These are phyloP conservation scores for Boletus coccyginus DNA, from an alignment of 768 basidiomycete genomes.

Conservation along the genomic window DNA sequence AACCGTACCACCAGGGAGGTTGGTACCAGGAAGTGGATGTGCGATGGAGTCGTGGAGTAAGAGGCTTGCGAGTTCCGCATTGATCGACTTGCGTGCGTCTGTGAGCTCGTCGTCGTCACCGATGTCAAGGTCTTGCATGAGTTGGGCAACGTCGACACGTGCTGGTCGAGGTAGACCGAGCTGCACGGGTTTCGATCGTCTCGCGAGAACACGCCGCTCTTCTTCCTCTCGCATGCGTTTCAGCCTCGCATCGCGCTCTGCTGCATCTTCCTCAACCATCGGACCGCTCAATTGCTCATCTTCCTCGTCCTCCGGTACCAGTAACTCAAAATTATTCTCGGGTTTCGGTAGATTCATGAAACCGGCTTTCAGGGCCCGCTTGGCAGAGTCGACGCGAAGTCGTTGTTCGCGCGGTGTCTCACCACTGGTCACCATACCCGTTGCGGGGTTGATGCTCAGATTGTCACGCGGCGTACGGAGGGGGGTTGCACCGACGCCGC, in stretches of 20 bases:
- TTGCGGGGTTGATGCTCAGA: constrained; percentile 80
- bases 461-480: constrained; percentile 95
- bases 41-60: constrained; percentile 86
- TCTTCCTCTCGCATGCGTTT: constrained; percentile 69
- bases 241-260: constrained; percentile 81
- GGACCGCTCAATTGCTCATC: constrained; percentile 31
- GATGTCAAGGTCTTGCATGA: constrained; percentile 59
- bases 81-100: constrained; percentile 61
- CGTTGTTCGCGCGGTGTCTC: constrained; percentile 79
- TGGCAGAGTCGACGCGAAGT: constrained; percentile 57
- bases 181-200: constrained; percentile 80
- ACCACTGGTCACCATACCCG: constrained; percentile 51
- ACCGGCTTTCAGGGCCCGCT: constrained; percentile 74
- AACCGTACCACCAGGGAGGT: constrained; percentile 64
- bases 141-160: constrained; percentile 66
- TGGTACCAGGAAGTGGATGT: constrained; percentile 86
- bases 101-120: constrained; percentile 46
- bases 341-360: constrained; percentile 87
- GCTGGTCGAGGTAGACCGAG: constrained; percentile 81
- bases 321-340: constrained; percentile 95
- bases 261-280: constrained; percentile 76
- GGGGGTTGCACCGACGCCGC: constrained; percentile 66
- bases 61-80: constrained; percentile 74
- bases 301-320: constrained; percentile 86
- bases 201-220: constrained; percentile 73